Evolutionary conservation across 179 eudicot genomes (phyloP).

Genomic region (Nepenthes alata): DNA sequence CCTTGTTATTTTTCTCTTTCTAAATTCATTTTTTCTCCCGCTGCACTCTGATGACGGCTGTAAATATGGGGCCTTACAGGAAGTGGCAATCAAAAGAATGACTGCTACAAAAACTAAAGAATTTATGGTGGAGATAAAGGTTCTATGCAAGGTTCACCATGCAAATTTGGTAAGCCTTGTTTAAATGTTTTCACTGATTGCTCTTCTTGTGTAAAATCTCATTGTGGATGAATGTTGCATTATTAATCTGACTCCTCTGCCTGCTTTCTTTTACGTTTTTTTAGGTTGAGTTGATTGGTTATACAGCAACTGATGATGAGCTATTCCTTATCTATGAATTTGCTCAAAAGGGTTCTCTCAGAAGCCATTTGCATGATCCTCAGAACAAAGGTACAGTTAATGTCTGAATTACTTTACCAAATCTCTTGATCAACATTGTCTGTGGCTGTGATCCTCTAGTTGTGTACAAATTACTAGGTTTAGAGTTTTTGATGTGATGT

Average conservation of each 20-base stretch:
- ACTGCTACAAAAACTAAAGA: constrained; percentile 86
- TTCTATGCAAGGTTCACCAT: constrained; percentile 91
- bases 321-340: constrained; percentile 81
- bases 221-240: not conserved
- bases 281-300: constrained; percentile 95
- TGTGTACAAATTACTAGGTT: no score
- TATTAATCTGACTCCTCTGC: constrained; percentile 10
- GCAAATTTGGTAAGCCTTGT: constrained; percentile 64
- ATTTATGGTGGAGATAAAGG: constrained; percentile 84
- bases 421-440: not conserved
- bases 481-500: no score
- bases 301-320: constrained; percentile 66
- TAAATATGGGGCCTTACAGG: constrained; percentile 24
- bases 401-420: not conserved
- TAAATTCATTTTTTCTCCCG: not conserved
- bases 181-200: not conserved
- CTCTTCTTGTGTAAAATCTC: not conserved
- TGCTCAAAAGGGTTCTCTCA: constrained; percentile 86
- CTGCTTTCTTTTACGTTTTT: constrained; percentile 10
- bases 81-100: constrained; percentile 89
- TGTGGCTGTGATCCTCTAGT: no score
- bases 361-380: constrained; percentile 80
- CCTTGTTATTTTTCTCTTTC: not conserved
- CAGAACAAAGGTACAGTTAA: constrained; percentile 56
- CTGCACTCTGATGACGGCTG: not conserved